Base-by-base conservation (phyloP, 768 basidiomycete genomes). In the Daedaleopsis sinensis region DNA sequence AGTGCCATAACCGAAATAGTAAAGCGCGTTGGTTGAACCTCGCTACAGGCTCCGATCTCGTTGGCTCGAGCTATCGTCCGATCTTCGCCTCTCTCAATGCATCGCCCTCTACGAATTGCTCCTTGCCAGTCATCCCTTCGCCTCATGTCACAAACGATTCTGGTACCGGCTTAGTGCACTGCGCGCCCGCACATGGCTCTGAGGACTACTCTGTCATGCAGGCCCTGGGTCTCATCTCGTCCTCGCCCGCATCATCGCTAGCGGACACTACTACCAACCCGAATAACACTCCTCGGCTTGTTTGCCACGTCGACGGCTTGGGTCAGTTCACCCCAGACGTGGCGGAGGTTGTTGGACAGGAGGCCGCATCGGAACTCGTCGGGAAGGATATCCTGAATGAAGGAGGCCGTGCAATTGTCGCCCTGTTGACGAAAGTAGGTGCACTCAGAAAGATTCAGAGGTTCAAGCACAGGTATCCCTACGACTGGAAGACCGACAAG, bases 121-220 rank as follows among this genome's bases (percentile, higher is more conserved):
- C 67, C 52, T 66, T 79, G 36, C 66, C 72, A 16, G 73, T 97
- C 49, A 82, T 96, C 42, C 71, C 84, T 1, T 87, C 93, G 1
- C 73, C 80, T 0, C 90, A 96, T 70, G 96, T 98, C 16, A 93
- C 89, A 1, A 74, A 90, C 0, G 84, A 88, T 18, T 90, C 94
- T n/a, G 96, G 96, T 7, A 97, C 96, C 1, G 96, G 96, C 37
- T 82, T 98, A 13, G 96, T 99, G 1, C 96, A 98, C 69, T 93
- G 90, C 65, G 96, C 96, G 0, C 96, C 96, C 13, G 95, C 93
- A 1, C 96, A 98, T 68, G 96, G 96, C 18, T 82, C 84, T 11
- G 96, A 99, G 67, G 96, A 99, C 73, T 99, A 96, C 70, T 81
- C 83, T 35, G 81, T 85, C 7, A 93, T 92, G 77, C 84, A 80